A percentile compares a stretch with the other conserved stretches of the same genome.
phyloP scores from a whole-genome alignment of 441 rosid genomes.

The Gossypium davidsonii region DNA sequence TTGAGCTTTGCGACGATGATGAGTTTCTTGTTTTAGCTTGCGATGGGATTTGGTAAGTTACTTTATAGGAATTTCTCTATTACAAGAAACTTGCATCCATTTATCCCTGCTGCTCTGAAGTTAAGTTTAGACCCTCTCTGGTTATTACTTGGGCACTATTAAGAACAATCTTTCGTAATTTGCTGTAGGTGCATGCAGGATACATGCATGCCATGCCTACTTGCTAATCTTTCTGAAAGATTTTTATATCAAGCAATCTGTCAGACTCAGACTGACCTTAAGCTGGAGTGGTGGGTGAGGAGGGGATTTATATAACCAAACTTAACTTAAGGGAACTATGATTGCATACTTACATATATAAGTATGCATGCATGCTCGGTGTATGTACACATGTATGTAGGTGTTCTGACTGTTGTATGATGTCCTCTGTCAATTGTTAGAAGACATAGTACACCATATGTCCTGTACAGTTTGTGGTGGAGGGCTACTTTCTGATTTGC shows the following conservation, averaged over 20 bases:
- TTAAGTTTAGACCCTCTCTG: neutral
- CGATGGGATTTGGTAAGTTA: conserved; percentile 57
- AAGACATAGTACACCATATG: neutral
- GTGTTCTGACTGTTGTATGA: neutral
- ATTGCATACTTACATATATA: too few relatives aligned
- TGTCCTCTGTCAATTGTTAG: neutral
- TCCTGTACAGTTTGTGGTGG: neutral
- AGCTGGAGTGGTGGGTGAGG: neutral
- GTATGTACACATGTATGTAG: too few relatives aligned
- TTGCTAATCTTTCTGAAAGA: conserved; percentile 2
- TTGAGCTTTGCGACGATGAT: conserved; percentile 55
- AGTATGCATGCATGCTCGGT: neutral
- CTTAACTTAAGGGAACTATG: neutral
- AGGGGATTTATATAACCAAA: neutral
- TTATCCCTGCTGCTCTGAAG: neutral
- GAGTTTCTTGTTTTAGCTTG: conserved; percentile 62
- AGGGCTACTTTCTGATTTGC: neutral
- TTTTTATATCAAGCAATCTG: neutral
- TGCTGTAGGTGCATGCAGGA: neutral
- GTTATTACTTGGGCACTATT: neutral
- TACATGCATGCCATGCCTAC: conserved; percentile 4
- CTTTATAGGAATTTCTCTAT: neutral
- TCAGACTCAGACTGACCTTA: neutral
- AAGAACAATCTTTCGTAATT: neutral
- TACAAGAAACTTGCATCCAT: neutral